Evolutionary conservation across 2,329 filamentous ascomycete species (phyloP), one percentile per base, ranked within the genome.

Genomic region (Elsinoe necatrix): DNA sequence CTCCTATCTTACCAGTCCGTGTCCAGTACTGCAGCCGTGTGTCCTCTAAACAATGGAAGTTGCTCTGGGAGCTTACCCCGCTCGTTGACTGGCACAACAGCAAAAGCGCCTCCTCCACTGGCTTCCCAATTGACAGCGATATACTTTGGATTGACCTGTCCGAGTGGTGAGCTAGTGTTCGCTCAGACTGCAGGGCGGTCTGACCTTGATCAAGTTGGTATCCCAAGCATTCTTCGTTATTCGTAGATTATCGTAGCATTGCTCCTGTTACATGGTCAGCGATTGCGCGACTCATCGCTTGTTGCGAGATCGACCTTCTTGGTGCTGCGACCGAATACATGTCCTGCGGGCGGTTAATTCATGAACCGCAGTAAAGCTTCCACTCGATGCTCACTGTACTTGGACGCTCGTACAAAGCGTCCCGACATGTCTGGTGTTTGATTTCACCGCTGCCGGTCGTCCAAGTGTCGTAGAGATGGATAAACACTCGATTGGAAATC

Each of bases 221-320:
- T 98, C 93, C 93, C 93, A 98, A 57, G 93, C 93, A 84, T 98
- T 98, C 74, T 87, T 89, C 69, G 90, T 96, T 73, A 98, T 89
- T 71, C 89, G 89, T 65, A 98, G 78, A 74, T 97, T 97, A 74
- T 98, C 93, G 76, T 97, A 98, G 79, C 91, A 96, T 81, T 89
- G 88, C 73, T 98, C 93, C 82, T 84, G 58, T 20, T 14, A 21
- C 8, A 11, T 1, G 21, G 18, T 42, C 18, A 50, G 42, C 57
- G 54, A 2, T 11, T 20, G 39, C 16, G 4, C 29, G 16, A 34
- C 8, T 16, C 2, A 12, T 16, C 42, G 45, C 60, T 2, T 23
- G 8, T 6, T 12, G 14, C 11, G 16, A 9, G 9, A 20, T 16
- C 14, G 73, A 81, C 81, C 78, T 95, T 96, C 75, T 89, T 86